phyloP scores from a whole-genome alignment of 768 basidiomycete genomes.

The Strobilomyces dryophilus region DNA sequence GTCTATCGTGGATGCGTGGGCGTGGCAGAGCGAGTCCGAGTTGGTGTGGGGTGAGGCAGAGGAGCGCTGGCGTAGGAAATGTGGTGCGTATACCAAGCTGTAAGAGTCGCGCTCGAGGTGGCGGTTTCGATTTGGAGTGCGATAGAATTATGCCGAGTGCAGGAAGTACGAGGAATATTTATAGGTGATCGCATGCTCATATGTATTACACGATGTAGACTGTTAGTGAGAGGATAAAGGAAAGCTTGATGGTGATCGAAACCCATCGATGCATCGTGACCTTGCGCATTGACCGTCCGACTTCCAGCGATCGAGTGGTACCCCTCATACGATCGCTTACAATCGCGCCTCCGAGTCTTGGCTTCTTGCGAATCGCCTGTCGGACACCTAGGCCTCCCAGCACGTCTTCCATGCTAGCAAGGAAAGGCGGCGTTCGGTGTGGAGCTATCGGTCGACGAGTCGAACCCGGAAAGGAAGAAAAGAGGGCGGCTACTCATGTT shows the following conservation, averaged over 20 bases:
- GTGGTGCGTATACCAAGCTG: neutral
- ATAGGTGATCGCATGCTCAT: too few species aligned
- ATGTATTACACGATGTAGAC: too few species aligned
- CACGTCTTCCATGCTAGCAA: slow-evolving; percentile 77
- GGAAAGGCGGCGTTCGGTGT: slow-evolving; percentile 77
- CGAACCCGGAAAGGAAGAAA: neutral
- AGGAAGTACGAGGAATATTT: too few species aligned
- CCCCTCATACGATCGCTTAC: slow-evolving; percentile 21
- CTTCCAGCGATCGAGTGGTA: too few species aligned
- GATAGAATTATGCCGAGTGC: too few species aligned
- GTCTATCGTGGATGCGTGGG: slow-evolving; percentile 17
- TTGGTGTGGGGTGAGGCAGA: slow-evolving; percentile 13
- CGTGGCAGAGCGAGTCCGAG: slow-evolving; percentile 10
- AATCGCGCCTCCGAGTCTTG: slow-evolving; percentile 43
- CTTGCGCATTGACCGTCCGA: too few species aligned
- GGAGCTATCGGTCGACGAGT: slow-evolving; percentile 46
- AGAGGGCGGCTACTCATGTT: slow-evolving; percentile 47
- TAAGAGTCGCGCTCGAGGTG: neutral
- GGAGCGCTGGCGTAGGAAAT: slow-evolving; percentile 4
- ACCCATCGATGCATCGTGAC: too few species aligned
- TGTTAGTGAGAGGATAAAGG: too few species aligned
- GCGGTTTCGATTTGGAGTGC: neutral
- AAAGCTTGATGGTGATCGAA: too few species aligned
- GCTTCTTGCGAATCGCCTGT: slow-evolving; percentile 70
- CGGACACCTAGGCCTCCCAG: slow-evolving; percentile 70